Percentiles rank a stretch among this genome's conserved stretches.
These are phyloP conservation scores for Pyrenophora graminea DNA, from an alignment of 2,329 filamentous ascomycete genomes.

Conservation along the genomic window DNA sequence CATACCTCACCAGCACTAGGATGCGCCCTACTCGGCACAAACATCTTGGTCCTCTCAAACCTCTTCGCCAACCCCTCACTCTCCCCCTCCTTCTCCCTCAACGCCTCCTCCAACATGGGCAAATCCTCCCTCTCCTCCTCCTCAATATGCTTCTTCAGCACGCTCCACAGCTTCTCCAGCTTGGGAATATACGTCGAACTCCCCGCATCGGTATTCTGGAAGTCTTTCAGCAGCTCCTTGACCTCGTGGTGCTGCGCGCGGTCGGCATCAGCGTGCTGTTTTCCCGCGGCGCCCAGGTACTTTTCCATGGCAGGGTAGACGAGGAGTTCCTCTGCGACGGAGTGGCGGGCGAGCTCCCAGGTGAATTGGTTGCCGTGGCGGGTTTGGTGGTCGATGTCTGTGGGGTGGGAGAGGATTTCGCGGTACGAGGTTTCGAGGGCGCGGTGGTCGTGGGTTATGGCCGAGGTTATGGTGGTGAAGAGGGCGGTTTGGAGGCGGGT, in stretches of 20 bases:
- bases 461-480: neutral
- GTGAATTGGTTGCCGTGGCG: slow-evolving; percentile 57
- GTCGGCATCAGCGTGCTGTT: slow-evolving; percentile 40
- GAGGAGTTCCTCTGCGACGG: slow-evolving; percentile 56
- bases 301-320: slow-evolving; percentile 47
- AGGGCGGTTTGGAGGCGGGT: neutral
- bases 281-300: slow-evolving; percentile 37
- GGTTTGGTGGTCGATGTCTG: slow-evolving; percentile 49
- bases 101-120: slow-evolving; percentile 31
- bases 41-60: slow-evolving; percentile 39
- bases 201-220: slow-evolving; percentile 34
- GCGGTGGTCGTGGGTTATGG: slow-evolving; percentile 50
- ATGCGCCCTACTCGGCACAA: slow-evolving; percentile 38
- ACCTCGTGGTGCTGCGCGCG: slow-evolving; percentile 42
- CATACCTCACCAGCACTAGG: slow-evolving; percentile 46
- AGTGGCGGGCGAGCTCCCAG: slow-evolving; percentile 59
- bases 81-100: slow-evolving; percentile 17
- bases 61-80: slow-evolving; percentile 33
- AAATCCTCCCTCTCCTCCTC: slow-evolving; percentile 41
- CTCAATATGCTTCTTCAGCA: slow-evolving; percentile 36
- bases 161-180: slow-evolving; percentile 28
- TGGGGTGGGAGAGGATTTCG: slow-evolving; percentile 43
- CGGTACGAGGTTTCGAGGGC: slow-evolving; percentile 51
- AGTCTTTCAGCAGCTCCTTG: slow-evolving; percentile 37
- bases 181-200: slow-evolving; percentile 30